phyloP scores from a whole-genome alignment of 768 basidiomycete species.

The Podaxis sp. region DNA sequence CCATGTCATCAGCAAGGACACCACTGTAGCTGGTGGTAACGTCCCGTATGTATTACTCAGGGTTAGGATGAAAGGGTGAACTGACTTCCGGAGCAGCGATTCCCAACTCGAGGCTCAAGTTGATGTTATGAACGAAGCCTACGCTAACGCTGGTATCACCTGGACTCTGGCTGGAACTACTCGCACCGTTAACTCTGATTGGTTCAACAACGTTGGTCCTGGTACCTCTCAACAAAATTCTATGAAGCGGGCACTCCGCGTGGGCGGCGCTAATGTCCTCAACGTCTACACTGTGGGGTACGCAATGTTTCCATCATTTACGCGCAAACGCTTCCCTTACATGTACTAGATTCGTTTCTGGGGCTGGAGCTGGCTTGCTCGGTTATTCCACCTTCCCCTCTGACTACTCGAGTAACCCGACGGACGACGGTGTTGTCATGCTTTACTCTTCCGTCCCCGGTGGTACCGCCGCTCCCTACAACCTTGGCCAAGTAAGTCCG shows the following conservation, averaged over 20 bases:
- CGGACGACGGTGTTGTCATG: slow-evolving; percentile 51
- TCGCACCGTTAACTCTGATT: slow-evolving; percentile 43
- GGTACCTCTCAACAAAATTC: slow-evolving; percentile 34
- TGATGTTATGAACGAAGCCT: slow-evolving; percentile 41
- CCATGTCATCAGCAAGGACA: slow-evolving; percentile 33
- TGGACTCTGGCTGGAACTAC: slow-evolving; percentile 40
- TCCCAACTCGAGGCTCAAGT: slow-evolving; percentile 39
- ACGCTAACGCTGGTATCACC: slow-evolving; percentile 33
- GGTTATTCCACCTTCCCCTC: slow-evolving; percentile 57
- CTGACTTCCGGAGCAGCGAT: slow-evolving; percentile 25
- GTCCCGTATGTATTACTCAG: slow-evolving; percentile 32
- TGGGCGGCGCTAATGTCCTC: slow-evolving; percentile 39
- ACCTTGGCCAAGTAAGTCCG: slow-evolving; percentile 37
- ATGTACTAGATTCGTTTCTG: slow-evolving; percentile 32
- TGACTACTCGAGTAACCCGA: slow-evolving; percentile 34
- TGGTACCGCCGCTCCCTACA: slow-evolving; percentile 41
- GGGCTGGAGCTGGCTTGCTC: slow-evolving; percentile 42
- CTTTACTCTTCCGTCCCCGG: slow-evolving; percentile 42
- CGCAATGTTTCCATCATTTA: slow-evolving; percentile 12
- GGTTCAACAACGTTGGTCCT: slow-evolving; percentile 47
- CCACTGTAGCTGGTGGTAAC: slow-evolving; percentile 35
- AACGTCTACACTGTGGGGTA: slow-evolving; percentile 56
- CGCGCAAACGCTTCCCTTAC: not conserved
- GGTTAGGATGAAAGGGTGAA: not conserved
- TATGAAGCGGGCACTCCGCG: slow-evolving; percentile 49